A percentile compares a stretch with the other conserved stretches of the same genome.
These are phyloP conservation scores for Leccinum obscurum DNA, from an alignment of 768 basidiomycete species.

Conservation along the genomic window DNA sequence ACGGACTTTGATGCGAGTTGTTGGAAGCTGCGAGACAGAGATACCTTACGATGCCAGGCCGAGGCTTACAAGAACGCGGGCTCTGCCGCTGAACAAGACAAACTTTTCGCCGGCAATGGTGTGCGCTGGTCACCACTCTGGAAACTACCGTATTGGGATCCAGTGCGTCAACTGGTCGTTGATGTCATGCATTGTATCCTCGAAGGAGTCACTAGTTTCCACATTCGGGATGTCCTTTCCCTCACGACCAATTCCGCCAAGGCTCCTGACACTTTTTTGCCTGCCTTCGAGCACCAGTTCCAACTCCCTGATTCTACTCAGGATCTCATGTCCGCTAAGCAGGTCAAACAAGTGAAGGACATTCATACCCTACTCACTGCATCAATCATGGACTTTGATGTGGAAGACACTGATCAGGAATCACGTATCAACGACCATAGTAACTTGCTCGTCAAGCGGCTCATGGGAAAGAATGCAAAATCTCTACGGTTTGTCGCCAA, in stretches of 20 bases:
- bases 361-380: background rate
- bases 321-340: background rate
- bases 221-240: background rate
- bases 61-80: background rate
- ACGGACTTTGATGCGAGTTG: background rate
- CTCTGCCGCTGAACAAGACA: background rate
- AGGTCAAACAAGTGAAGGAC: background rate
- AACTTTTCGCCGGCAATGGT: background rate
- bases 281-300: background rate
- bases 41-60: background rate
- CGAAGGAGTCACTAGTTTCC: background rate
- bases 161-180: background rate
- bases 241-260: background rate
- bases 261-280: background rate
- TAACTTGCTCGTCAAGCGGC: no score
- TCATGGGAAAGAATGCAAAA: no score
- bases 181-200: background rate
- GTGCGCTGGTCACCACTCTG: background rate
- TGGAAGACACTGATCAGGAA: background rate
- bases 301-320: background rate
- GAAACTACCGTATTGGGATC: background rate
- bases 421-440: no score
- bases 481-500: no score
- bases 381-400: background rate
- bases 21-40: background rate